phyloP scores from a whole-genome alignment of 495 filamentous ascomycete species.

The Trichoderma orchidacearum region DNA sequence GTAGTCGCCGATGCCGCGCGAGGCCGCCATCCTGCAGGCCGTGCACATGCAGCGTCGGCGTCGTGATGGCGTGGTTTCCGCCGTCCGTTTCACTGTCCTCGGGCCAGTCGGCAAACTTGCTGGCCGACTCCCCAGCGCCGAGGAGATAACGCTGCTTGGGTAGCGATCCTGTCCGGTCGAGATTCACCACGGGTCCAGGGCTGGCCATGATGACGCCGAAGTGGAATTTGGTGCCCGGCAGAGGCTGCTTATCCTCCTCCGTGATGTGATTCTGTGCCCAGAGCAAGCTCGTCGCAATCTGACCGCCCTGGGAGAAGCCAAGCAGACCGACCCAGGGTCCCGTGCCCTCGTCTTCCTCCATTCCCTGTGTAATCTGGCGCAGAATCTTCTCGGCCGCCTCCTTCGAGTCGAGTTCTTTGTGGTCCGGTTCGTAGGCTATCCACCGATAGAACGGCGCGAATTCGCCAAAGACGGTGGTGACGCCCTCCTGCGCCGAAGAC shows the following conservation, averaged over 20 bases:
- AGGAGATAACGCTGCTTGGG: background rate
- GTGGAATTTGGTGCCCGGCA: slow-evolving; percentile 8
- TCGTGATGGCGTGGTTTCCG: slow-evolving; percentile 10
- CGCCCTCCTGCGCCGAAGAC: slow-evolving; percentile 33
- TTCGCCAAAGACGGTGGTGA: slow-evolving; percentile 37
- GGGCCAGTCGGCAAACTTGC: slow-evolving; percentile 1
- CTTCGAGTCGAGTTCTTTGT: slow-evolving; percentile 24
- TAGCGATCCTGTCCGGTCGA: slow-evolving; percentile 17
- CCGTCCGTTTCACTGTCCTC: background rate
- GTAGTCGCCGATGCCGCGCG: slow-evolving; percentile 34
- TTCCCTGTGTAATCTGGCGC: slow-evolving; percentile 21
- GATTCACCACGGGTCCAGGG: slow-evolving; percentile 35
- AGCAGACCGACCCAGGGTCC: slow-evolving; percentile 45
- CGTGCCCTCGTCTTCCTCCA: slow-evolving; percentile 24
- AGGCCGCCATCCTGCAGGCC: slow-evolving; percentile 42
- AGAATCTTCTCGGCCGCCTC: slow-evolving; percentile 14
- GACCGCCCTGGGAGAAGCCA: slow-evolving; percentile 47
- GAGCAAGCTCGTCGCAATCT: slow-evolving; percentile 37
- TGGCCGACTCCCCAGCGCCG: background rate
- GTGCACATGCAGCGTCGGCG: slow-evolving; percentile 54
- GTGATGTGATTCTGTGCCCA: slow-evolving; percentile 16
- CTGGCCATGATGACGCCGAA: slow-evolving; percentile 42
- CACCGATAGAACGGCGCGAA: slow-evolving; percentile 45
- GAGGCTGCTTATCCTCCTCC: background rate
- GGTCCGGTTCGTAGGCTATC: slow-evolving; percentile 39